Base-by-base conservation (phyloP, 2,329 filamentous ascomycete genomes). In the Fusarium xyrophilum region DNA sequence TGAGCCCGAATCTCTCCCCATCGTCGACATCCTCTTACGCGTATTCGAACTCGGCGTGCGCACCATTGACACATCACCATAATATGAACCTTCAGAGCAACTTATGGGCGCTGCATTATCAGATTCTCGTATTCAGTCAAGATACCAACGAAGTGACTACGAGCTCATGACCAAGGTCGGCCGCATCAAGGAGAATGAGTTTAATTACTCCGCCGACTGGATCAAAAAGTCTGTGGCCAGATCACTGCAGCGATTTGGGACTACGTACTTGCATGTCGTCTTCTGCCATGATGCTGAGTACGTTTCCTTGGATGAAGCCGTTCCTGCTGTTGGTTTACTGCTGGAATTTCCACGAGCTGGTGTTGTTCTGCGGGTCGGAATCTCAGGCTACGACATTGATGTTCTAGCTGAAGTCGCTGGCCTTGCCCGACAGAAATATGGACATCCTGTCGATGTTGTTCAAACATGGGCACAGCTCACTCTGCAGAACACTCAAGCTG, bases 401-500 rank as follows among this genome's bases (percentile, higher is more conserved):
- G 15, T 51, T 2, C 19, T 60, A 0, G 30, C 55, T 0, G 15
- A 52, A 30, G 32, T 60, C 0, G 58, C 58, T 2, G 14, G 11
- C 2, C 8, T 60, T 3, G 55, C 15, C 9, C 4, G 11, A 3
- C 3, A 43, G 43, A 56, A 44, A 10, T 60, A 60, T 2, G 58
- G 25, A 3, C 43, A 38, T 23, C 30, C 58, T 11, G 55, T 60
- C 2, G 58, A 60, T 7, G 55, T 60, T 19, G n/a, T 60, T 0
- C 58, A 60, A 8, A 60, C 58, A 1, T 60, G 58, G 58, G 58
- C 58, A 1, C 58, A 60, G 27, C 58, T 60, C 6, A 60, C 58
- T 32, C 58, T 60, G 1, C 55, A 60, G 6, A 60, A 60, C 3
- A 60, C 55, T 2, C 54, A 60, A 32, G 43, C 58, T 0, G 58